These are phyloP conservation scores for Carex scoparia DNA, from an alignment of 176 grass and related monocot genomes.

Conservation along the genomic window DNA sequence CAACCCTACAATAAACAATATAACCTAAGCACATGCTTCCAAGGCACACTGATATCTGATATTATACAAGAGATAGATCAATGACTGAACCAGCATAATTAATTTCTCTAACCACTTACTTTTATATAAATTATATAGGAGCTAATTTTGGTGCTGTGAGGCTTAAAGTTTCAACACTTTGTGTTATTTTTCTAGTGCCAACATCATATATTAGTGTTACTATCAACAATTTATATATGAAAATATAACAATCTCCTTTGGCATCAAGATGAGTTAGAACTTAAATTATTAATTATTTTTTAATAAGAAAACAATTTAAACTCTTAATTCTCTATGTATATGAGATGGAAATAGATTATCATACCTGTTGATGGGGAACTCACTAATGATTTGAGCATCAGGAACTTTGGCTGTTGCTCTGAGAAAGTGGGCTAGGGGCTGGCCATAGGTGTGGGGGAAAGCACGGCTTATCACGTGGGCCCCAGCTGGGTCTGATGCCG, in stretches of 20 bases:
- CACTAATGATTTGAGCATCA: conserved; percentile 76
- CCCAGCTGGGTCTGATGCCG: conserved; percentile 69
- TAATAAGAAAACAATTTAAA: neutral
- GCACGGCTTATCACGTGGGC: conserved; percentile 85
- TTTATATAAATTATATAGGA: neutral
- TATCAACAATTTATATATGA: neutral
- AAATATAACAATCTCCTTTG: neutral
- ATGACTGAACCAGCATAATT: neutral
- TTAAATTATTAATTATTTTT: neutral
- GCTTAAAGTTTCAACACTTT: neutral
- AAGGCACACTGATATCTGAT: neutral
- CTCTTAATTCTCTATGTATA: conserved; percentile 3
- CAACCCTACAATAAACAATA: conserved; percentile 53
- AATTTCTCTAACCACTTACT: neutral
- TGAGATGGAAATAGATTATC: neutral
- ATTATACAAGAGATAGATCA: neutral
- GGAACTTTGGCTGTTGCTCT: conserved; percentile 67
- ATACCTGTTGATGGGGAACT: conserved; percentile 68
- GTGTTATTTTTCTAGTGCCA: conserved; percentile 7
- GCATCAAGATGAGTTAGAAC: neutral
- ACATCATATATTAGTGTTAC: neutral
- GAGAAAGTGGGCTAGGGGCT: conserved; percentile 79
- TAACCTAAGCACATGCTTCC: neutral
- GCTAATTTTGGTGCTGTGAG: neutral
- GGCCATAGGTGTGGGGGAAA: conserved; percentile 83